These are phyloP conservation scores for Groenewaldozyma tartarivorans DNA, from an alignment of 805 yeast species.

Conservation along the genomic window DNA sequence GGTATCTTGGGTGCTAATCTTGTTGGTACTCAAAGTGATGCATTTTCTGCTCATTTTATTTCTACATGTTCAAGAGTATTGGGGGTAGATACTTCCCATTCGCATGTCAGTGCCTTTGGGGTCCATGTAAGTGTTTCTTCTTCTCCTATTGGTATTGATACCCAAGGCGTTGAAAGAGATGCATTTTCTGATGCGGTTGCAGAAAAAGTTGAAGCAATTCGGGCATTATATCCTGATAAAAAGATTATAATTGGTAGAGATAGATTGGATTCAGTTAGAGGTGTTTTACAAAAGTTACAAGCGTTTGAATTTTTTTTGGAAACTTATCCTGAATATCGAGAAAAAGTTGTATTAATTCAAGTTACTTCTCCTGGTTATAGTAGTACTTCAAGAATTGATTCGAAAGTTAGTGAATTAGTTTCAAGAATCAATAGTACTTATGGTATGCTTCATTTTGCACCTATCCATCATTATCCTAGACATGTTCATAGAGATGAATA, in stretches of 20 bases:
- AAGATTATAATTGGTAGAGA: slow-evolving; percentile 91
- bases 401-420: slow-evolving; percentile 74
- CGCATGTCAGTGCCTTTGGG: slow-evolving; percentile 61
- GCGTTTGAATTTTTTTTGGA: slow-evolving; percentile 84
- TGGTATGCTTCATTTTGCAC: slow-evolving; percentile 74
- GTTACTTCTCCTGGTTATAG: slow-evolving; percentile 73
- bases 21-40: slow-evolving; percentile 75
- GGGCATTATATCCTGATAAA: slow-evolving; percentile 32
- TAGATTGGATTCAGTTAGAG: slow-evolving; percentile 81
- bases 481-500: slow-evolving; percentile 83
- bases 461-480: slow-evolving; percentile 89
- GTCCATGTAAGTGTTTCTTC: slow-evolving; percentile 63
- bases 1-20: slow-evolving; percentile 88
- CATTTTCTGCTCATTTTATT: slow-evolving; percentile 84
- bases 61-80: slow-evolving; percentile 81
- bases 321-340: slow-evolving; percentile 88
- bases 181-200: slow-evolving; percentile 29
- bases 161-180: slow-evolving; percentile 45
- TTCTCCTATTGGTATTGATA: slow-evolving; percentile 85
- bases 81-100: slow-evolving; percentile 53
- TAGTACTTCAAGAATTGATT: slow-evolving; percentile 56
- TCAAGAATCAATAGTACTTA: slow-evolving; percentile 74
- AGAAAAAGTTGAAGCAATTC: slow-evolving; percentile 46
- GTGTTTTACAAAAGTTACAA: slow-evolving; percentile 85
- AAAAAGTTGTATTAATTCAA: slow-evolving; percentile 79